Evolutionary conservation across 805 yeast species (phyloP).

Genomic region (Myxozyma udenii): DNA sequence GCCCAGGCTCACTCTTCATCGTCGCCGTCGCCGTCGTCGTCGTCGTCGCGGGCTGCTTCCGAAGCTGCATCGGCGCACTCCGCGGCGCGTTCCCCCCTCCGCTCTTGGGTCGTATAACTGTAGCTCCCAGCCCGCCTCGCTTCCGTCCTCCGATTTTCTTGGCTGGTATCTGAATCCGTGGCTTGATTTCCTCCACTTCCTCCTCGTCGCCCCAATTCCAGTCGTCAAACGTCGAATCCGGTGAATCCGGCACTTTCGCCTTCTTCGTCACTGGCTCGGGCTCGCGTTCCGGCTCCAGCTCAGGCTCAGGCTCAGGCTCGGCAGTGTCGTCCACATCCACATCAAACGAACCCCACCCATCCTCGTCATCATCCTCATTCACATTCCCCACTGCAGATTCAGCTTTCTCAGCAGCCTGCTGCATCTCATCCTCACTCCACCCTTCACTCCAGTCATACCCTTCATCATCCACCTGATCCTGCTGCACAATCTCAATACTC

Average conservation of each 20-base stretch:
- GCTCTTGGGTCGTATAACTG: neutral
- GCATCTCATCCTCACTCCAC: constrained; percentile 24
- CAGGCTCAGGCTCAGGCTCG: neutral
- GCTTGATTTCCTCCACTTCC: neutral
- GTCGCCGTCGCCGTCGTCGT: neutral
- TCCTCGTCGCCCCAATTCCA: neutral
- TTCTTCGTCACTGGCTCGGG: neutral
- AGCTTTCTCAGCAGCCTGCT: neutral
- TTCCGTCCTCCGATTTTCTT: neutral
- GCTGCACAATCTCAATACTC: neutral
- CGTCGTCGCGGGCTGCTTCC: neutral
- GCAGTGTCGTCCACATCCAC: constrained; percentile 21
- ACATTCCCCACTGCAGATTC: neutral
- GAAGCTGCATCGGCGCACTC: neutral
- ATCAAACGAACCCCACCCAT: constrained; percentile 29
- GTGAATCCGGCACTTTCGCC: neutral
- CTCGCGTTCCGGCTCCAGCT: neutral
- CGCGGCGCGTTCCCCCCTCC: neutral
- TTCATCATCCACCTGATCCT: constrained; percentile 1
- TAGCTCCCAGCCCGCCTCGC: neutral
- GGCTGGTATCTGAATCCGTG: neutral
- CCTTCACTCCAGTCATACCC: constrained; percentile 27
- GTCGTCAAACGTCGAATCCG: constrained; percentile 20
- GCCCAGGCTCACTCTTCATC: neutral
- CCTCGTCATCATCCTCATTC: constrained; percentile 13